phyloP scores from a whole-genome alignment of 176 grass and related monocot genomes.

The Themeda triandra region DNA sequence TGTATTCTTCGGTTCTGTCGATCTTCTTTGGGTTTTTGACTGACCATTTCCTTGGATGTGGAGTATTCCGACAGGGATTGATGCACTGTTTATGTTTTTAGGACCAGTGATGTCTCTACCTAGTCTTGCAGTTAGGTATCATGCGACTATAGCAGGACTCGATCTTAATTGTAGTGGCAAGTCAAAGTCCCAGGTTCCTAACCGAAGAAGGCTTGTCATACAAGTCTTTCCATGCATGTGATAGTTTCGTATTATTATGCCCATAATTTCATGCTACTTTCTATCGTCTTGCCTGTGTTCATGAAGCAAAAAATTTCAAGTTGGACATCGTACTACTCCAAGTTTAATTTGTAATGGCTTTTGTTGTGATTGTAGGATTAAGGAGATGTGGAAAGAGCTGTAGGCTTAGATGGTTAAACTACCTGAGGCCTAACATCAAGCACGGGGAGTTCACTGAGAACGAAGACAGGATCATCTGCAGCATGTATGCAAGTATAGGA shows the following conservation, averaged over 20 bases:
- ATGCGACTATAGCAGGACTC: background rate
- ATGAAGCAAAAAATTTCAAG: background rate
- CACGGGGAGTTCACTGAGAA: slow-evolving; percentile 90
- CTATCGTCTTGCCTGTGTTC: background rate
- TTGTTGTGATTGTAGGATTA: slow-evolving; percentile 45
- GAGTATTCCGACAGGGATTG: background rate
- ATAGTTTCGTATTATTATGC: background rate
- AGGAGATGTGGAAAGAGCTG: slow-evolving; percentile 97
- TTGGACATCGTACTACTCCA: background rate
- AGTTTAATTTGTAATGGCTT: background rate
- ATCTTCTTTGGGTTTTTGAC: background rate
- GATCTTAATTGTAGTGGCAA: slow-evolving; percentile 3
- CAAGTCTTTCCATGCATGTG: background rate
- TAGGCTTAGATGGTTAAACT: slow-evolving; percentile 95
- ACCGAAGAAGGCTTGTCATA: background rate
- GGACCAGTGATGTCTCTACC: background rate
- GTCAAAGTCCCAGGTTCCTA: slow-evolving; percentile 5
- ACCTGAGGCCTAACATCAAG: slow-evolving; percentile 89
- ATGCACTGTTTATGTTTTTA: background rate
- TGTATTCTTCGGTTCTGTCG: background rate
- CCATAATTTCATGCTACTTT: background rate
- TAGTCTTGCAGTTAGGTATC: slow-evolving; percentile 5
- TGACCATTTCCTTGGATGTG: background rate
- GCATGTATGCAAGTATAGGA: slow-evolving; percentile 74
- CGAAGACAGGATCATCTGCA: slow-evolving; percentile 83